These are phyloP conservation scores for Cyclaneusma minus DNA, from an alignment of 2,329 filamentous ascomycete genomes.

Conservation along the genomic window DNA sequence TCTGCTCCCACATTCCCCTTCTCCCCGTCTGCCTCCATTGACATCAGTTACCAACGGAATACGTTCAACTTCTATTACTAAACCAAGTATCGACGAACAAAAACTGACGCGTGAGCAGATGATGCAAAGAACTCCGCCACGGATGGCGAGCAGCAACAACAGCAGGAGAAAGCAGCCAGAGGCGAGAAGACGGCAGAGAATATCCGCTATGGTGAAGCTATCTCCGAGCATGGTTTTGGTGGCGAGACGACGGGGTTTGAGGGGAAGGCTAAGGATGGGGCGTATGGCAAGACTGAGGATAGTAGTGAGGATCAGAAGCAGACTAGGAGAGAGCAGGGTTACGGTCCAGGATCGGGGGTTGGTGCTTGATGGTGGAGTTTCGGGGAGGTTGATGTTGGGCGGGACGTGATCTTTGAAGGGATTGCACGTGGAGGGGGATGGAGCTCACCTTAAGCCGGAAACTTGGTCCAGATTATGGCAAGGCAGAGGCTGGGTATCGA, in stretches of 20 bases:
- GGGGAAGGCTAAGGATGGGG: slow-evolving; percentile 22
- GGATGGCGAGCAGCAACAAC: slow-evolving; percentile 19
- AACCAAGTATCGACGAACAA: too few relatives aligned
- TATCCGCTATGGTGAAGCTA: slow-evolving; percentile 37
- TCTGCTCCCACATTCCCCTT: too few relatives aligned
- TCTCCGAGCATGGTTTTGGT: slow-evolving; percentile 38
- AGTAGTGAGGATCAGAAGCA: slow-evolving; percentile 23
- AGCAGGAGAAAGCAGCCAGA: slow-evolving; percentile 18
- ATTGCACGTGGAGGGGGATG: too few relatives aligned
- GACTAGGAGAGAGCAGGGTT: slow-evolving; percentile 33
- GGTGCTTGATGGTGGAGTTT: too few relatives aligned
- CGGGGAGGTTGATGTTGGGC: too few relatives aligned
- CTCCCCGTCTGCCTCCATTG: neutral
- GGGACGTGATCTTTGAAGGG: too few relatives aligned
- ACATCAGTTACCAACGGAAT: too few relatives aligned
- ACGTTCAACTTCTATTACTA: too few relatives aligned
- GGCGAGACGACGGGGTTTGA: slow-evolving; percentile 29
- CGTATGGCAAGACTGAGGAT: slow-evolving; percentile 17
- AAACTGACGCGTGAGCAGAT: slow-evolving; percentile 3
- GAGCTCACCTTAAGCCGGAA: too few relatives aligned
- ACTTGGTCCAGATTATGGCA: too few relatives aligned
- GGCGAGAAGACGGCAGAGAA: slow-evolving; percentile 32
- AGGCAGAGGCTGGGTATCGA: too few relatives aligned
- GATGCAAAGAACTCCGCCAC: slow-evolving; percentile 17
- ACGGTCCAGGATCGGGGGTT: slow-evolving; percentile 36